Percentiles rank a stretch among this genome's conserved stretches.
These are phyloP conservation scores for Monascus purpureus DNA, from an alignment of 495 filamentous ascomycete species.

Conservation along the genomic window DNA sequence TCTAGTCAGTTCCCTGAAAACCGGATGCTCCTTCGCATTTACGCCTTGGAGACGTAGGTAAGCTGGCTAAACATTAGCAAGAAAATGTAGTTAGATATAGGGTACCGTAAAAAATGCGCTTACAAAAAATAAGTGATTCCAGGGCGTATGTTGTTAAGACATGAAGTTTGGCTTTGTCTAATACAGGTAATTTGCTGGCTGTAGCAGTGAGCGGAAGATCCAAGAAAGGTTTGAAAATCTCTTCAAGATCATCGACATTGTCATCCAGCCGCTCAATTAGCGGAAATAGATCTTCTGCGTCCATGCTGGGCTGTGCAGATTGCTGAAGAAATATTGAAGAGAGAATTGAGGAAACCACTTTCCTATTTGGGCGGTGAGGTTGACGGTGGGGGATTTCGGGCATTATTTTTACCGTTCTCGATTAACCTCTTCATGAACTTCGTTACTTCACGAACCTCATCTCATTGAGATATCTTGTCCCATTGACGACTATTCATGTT, in stretches of 20 bases:
- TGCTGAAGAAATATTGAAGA: slow-evolving; percentile 12
- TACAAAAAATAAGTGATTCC: slow-evolving; percentile 87
- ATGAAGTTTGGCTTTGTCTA: slow-evolving; percentile 90
- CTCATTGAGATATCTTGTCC: no score
- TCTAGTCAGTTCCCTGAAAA: slow-evolving; percentile 71
- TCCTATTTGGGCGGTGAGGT: slow-evolving; percentile 10
- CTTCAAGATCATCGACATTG: slow-evolving; percentile 63
- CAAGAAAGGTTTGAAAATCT: slow-evolving; percentile 54
- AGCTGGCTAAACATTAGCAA: slow-evolving; percentile 33
- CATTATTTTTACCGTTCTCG: no score
- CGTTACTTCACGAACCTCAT: not conserved
- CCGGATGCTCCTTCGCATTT: slow-evolving; percentile 67
- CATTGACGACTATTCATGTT: no score
- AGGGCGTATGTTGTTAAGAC: slow-evolving; percentile 73
- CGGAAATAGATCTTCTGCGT: slow-evolving; percentile 26
- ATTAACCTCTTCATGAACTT: not conserved
- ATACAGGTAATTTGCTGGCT: slow-evolving; percentile 66
- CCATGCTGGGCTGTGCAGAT: slow-evolving; percentile 17
- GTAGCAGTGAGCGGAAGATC: slow-evolving; percentile 46
- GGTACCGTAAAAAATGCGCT: slow-evolving; percentile 14
- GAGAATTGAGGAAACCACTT: slow-evolving; percentile 2
- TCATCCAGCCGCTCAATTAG: slow-evolving; percentile 60
- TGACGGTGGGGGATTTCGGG: slow-evolving; percentile 9
- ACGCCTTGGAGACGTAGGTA: slow-evolving; percentile 67
- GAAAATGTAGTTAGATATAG: no score